Percentiles rank a stretch among this genome's conserved stretches.
Conservation (phyloP, 2,329 filamentous ascomycete species). For the Elsinoe perseae region DNA sequence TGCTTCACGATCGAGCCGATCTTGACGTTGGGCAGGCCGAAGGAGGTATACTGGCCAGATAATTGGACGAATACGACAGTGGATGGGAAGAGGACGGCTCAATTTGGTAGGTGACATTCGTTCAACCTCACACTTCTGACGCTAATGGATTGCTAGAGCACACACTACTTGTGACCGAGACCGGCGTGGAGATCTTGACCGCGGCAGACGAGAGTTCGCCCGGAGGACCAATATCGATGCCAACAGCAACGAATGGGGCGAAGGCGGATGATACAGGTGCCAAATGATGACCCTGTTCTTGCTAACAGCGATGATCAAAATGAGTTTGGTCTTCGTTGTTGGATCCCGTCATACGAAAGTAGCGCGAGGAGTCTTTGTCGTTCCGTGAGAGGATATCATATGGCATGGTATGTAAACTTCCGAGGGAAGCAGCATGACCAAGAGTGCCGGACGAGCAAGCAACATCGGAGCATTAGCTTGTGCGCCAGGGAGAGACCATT, state of each 20-base stretch:
- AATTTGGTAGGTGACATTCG: constrained; percentile 64
- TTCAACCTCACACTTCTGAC: not conserved
- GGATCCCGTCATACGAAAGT: no score
- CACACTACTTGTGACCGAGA: constrained; percentile 69
- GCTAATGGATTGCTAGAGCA: constrained; percentile 49
- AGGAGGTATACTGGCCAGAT: constrained; percentile 94
- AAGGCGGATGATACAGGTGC: not conserved
- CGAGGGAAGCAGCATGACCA: no score
- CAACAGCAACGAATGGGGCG: not conserved
- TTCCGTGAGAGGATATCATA: no score
- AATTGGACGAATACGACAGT: constrained; percentile 95
- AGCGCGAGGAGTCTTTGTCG: no score
- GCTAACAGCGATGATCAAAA: no score
- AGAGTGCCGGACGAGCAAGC: no score
- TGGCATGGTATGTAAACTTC: no score
- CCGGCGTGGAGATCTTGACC: constrained; percentile 1
- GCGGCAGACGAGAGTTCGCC: not conserved
- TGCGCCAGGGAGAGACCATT: no score
- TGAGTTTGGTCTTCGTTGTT: no score
- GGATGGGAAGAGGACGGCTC: constrained; percentile 82
- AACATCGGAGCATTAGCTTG: no score
- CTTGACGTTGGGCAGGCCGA: constrained; percentile 84
- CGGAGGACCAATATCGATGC: not conserved
- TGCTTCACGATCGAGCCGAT: constrained; percentile 99
- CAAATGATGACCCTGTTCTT: no score